Percentiles rank a stretch among this genome's conserved stretches.
These are phyloP conservation scores for Tarenaya hassleriana DNA, from an alignment of 345 rosid species.

Conservation along the genomic window DNA sequence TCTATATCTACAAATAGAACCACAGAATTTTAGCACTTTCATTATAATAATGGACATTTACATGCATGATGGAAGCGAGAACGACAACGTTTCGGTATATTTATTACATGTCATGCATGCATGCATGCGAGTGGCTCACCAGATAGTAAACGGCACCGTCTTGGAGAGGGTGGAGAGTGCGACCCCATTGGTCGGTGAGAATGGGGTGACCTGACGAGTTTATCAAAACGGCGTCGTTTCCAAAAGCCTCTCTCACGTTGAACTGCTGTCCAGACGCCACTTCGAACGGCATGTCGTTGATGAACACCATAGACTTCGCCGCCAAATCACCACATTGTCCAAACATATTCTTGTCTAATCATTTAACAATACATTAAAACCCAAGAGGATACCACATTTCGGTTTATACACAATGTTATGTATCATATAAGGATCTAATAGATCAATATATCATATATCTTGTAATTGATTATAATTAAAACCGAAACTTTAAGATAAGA, in stretches of 20 bases:
- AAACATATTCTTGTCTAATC: not conserved
- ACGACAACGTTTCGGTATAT: too few relatives aligned
- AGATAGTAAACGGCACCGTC: constrained; percentile 73
- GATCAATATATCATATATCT: not conserved
- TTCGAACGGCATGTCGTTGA: constrained; percentile 73
- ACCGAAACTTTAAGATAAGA: too few relatives aligned
- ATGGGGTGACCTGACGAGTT: constrained; percentile 72
- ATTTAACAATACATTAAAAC: not conserved
- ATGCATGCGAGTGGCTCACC: constrained; percentile 23
- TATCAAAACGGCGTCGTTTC: constrained; percentile 60
- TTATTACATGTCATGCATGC: too few relatives aligned
- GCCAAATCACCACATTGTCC: constrained; percentile 5
- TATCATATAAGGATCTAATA: too few relatives aligned
- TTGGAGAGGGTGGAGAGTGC: constrained; percentile 71
- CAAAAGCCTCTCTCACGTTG: constrained; percentile 73
- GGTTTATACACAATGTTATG: too few relatives aligned
- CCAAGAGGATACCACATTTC: not conserved
- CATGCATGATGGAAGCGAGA: too few relatives aligned
- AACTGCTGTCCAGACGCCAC: constrained; percentile 55
- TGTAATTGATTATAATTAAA: not conserved
- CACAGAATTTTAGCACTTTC: too few relatives aligned
- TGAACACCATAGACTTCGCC: constrained; percentile 53
- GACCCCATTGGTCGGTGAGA: constrained; percentile 71
- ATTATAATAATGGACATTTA: too few relatives aligned
- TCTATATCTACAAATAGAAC: too few relatives aligned